These are phyloP conservation scores for Camellia sinensis DNA, from an alignment of 148 eudicot species.

Conservation along the genomic window DNA sequence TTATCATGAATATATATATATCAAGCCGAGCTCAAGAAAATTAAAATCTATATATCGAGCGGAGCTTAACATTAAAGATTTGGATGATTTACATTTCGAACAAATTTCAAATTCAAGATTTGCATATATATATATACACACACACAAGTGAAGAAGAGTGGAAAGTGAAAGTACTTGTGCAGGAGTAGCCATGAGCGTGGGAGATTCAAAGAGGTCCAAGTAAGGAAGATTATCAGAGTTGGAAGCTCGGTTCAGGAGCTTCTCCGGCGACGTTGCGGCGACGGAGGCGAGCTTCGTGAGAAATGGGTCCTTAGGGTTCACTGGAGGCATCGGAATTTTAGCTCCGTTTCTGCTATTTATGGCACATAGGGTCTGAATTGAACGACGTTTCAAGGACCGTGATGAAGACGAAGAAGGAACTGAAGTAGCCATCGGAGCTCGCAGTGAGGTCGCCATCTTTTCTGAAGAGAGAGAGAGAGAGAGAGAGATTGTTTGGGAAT, in stretches of 20 bases:
- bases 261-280: slow-evolving; percentile 61
- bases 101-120: no score
- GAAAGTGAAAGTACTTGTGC: slow-evolving; percentile 41
- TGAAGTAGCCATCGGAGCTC: slow-evolving; percentile 50
- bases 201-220: slow-evolving; percentile 61
- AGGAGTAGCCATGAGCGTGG: slow-evolving; percentile 70
- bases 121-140: not conserved
- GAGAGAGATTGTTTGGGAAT: not conserved
- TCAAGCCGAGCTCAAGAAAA: no score
- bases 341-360: slow-evolving; percentile 27
- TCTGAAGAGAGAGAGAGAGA: not conserved
- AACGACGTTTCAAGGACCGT: slow-evolving; percentile 13
- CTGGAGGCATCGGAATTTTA: slow-evolving; percentile 56
- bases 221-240: slow-evolving; percentile 58
- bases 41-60: no score
- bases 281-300: slow-evolving; percentile 57
- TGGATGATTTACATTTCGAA: no score
- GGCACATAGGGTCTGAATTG: slow-evolving; percentile 23
- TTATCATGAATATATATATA: no score
- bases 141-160: not conserved
- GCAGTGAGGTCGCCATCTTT: slow-evolving; percentile 45
- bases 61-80: no score
- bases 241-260: slow-evolving; percentile 38
- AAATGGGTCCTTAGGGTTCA: slow-evolving; percentile 87
- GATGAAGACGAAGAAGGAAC: slow-evolving; percentile 37